Base-by-base conservation (phyloP, 768 basidiomycete genomes). In the Boletus subcaerulescens region DNA sequence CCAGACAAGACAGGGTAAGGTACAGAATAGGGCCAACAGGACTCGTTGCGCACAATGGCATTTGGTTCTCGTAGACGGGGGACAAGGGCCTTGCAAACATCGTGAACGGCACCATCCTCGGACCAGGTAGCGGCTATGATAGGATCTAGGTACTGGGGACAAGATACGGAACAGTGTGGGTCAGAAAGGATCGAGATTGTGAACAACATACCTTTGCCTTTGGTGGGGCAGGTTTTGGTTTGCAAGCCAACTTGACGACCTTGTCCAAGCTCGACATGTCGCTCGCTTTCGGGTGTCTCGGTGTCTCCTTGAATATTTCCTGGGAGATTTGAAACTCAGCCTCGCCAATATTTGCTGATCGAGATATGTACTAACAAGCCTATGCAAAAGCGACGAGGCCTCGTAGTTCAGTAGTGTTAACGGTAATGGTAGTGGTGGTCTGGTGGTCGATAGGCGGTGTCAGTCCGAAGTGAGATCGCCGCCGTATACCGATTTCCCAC, bases 51-150 rank as follows among this genome's bases (percentile, higher is more conserved):
- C 65, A 96, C 93, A 45, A 95, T 84, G 15, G 85, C 84, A 71
- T 98, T 98, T 32, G 95, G 91, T 69, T 99, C 97, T 22, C 90
- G 81, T 56, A 99, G 81, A 42, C 92, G 81, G 17, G 89, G 84
- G 3, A 87, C 77, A 38, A 99, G 80, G 12, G 94, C 89, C 67
- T 87, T 90, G 76, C 92, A 92, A 60, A 98, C 91, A 71, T 98
- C 96, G 62, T 89, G 85, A 9, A 98, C 80, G 42, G 93, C 85
- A 26, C 95, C 94, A 65, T 98, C 96, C 55, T 96, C 91, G 17
- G 89, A 87, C 84, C 92, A 98, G n/a, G 96, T 98, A 31, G 93
- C 93, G 50, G 93, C 88, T 61, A 99, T 88, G 71, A 99, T 93
- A 22, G 91, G 86, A 76, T 98, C 95, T 57, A 99, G 80, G 76